Evolutionary conservation across 2,329 filamentous ascomycete species (phyloP).

Genomic region (Penicillium nordicum): DNA sequence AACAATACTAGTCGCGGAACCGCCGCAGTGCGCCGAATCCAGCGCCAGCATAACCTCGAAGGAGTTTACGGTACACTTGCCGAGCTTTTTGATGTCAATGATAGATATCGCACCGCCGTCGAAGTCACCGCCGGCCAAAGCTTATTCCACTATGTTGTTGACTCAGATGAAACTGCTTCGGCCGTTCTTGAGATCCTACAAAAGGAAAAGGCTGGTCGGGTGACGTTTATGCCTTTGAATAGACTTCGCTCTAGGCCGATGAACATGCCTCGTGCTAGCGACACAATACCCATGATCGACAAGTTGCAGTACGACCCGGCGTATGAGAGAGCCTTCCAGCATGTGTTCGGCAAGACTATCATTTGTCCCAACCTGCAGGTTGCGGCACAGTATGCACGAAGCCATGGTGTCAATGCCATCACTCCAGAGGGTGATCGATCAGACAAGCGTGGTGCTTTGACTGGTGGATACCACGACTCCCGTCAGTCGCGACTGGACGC

Average conservation of each 20-base stretch:
- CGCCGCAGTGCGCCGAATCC: conserved; percentile 79
- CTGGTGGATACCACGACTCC: conserved; percentile 88
- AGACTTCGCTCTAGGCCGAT: conserved; percentile 67
- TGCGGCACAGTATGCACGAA: conserved; percentile 86
- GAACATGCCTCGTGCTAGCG: conserved; percentile 79
- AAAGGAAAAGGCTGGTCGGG: conserved; percentile 73
- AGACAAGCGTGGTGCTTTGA: conserved; percentile 92
- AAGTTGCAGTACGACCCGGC: conserved; percentile 75
- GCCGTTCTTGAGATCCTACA: conserved; percentile 75
- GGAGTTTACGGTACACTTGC: conserved; percentile 91
- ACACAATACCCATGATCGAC: conserved; percentile 80
- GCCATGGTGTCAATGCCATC: conserved; percentile 86
- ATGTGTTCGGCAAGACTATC: conserved; percentile 93
- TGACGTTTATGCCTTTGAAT: conserved; percentile 93
- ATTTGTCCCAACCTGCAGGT: conserved; percentile 87
- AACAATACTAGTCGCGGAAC: conserved; percentile 81
- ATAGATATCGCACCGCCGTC: conserved; percentile 80
- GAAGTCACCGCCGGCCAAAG: conserved; percentile 91
- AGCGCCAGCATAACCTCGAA: conserved; percentile 71
- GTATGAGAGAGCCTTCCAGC: conserved; percentile 83
- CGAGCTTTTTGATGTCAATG: conserved; percentile 83
- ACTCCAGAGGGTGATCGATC: conserved; percentile 92
- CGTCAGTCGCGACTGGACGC: conserved; percentile 83
- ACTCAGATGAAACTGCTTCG: conserved; percentile 83
- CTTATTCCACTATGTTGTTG: conserved; percentile 93